Evolutionary conservation across 495 filamentous ascomycete genomes (phyloP), one percentile per base, ranked within the genome.

Genomic region (Niebla homalea): DNA sequence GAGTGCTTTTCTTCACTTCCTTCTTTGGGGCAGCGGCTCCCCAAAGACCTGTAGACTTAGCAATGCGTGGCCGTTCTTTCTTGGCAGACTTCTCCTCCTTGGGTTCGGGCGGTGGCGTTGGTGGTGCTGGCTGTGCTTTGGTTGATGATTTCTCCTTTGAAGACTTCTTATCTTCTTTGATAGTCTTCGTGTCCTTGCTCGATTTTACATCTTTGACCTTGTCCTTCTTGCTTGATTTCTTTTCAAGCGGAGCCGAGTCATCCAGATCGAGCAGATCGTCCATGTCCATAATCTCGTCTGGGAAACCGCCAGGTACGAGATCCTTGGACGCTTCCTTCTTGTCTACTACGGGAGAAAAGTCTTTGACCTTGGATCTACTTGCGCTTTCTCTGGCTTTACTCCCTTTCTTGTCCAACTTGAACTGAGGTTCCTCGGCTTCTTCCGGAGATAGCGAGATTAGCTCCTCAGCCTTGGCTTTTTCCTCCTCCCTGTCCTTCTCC

Each of bases 11-110:
- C 57, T 73, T 70, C 19, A 57, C 58, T 14, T 70, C 58, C 55
- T 70, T 76, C 51, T 70, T 70, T n/a, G 73, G 63, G 42, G 69
- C 73, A 73, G 74, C 80, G 63, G 79, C 75, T 21, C 75, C 77
- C 79, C 79, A 82, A 10, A 61, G 59, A 22, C 63, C 69, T 22
- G 67, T 53, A 11, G 67, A 64, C 22, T 74, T 74, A 41, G 78
- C 76, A 25, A 76, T 68, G 36, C 72, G 70, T 14, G 77, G 56
- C 16, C 79, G 78, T 48, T 81, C 79, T 53, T 80, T 82, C 60
- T 76, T 80, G 12, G 63, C 64, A 2, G 71, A 60, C 43, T 70
- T 73, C 3, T 66, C 61, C 29, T 70, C 65, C 46, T 57, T 64
- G 12, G 67, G 62, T 49, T 78, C 74, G 25, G 71, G 73, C 16